Evolutionary conservation across 805 yeast genomes (phyloP).

Genomic region (Jamesozyma rosinii): DNA sequence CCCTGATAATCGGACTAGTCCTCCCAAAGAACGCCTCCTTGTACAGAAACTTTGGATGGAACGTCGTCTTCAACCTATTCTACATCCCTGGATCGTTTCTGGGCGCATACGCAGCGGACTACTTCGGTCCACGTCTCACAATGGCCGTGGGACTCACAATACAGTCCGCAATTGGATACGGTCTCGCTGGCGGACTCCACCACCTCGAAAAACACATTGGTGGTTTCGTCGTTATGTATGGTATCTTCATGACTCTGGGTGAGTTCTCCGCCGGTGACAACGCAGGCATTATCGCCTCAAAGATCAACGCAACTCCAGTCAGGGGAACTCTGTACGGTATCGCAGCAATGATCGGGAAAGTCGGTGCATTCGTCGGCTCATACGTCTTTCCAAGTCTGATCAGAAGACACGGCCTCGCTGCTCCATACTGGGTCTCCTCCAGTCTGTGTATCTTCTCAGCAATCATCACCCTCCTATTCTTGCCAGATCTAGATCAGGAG

Average conservation of each 20-base stretch:
- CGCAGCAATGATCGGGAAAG: slow-evolving; percentile 85
- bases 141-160: slow-evolving; percentile 54
- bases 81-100: slow-evolving; percentile 83
- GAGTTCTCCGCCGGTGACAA: slow-evolving; percentile 94
- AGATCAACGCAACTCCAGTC: slow-evolving; percentile 75
- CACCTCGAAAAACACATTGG: slow-evolving; percentile 53
- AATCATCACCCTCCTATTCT: slow-evolving; percentile 52
- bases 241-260: slow-evolving; percentile 79
- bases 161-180: slow-evolving; percentile 74
- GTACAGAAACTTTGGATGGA: slow-evolving; percentile 83
- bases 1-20: slow-evolving; percentile 52
- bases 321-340: slow-evolving; percentile 88
- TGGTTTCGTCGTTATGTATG: slow-evolving; percentile 77
- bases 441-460: slow-evolving; percentile 69
- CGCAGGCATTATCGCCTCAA: slow-evolving; percentile 79
- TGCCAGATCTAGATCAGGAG: slow-evolving; percentile 78
- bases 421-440: slow-evolving; percentile 77
- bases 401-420: slow-evolving; percentile 54
- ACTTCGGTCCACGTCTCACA: slow-evolving; percentile 83
- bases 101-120: slow-evolving; percentile 83
- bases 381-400: slow-evolving; percentile 80
- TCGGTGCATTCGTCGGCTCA: slow-evolving; percentile 89
- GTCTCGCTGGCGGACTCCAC: slow-evolving; percentile 67
- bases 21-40: slow-evolving; percentile 52
- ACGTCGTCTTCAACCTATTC: slow-evolving; percentile 75